Evolutionary conservation across 1,284 basidiomycete species (phyloP), one percentile per base, ranked within the genome.

Genomic region (Fomes fomentarius): DNA sequence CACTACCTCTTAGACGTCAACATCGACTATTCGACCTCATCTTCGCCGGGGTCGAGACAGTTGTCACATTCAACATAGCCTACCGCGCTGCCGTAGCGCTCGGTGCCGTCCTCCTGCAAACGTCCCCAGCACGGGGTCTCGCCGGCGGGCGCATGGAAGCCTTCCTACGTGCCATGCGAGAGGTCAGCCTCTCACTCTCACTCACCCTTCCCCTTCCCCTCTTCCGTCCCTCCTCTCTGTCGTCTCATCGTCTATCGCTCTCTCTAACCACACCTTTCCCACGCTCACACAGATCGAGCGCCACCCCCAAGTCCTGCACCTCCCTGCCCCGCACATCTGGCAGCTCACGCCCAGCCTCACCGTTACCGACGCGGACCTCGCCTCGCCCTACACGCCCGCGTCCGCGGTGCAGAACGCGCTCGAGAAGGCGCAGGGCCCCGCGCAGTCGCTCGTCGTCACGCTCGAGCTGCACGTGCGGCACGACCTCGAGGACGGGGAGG

Each of bases 251-350:
- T 38, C 22, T 17, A 35, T 19, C 24, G 47, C 37, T 50, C 35
- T 26, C 46, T 31, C 42, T 11, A 9, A 17, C 19, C 34, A 1
- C n/a, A 12, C 42, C 10, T 14, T 25, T 44, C 22, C 50, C 11
- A 42, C 40, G 15, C 17, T 22, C 33, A 44, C 40, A 15, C 59
- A 91, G 87, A 80, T 94, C 58, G 90, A 93, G 66, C 78, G 85
- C 2, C 90, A 94, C 60, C 88, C 89, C 0, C 81, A 87, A 57
- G 87, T 95, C 19, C 66, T 89, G 0, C 88, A 91, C 63, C 79
- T 94, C 9, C 88, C 89, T 1, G 83, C 88, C 10, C 91, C 91
- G 1, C 91, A 93, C 62, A 83, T 94, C 47, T 95, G 93, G 93
- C 91, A 94, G 65, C 79, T 94, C 39, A 82, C 84, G 15, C 87